Base-by-base conservation (phyloP, 2,329 filamentous ascomycete genomes). In the Fusarium chlamydosporum region DNA sequence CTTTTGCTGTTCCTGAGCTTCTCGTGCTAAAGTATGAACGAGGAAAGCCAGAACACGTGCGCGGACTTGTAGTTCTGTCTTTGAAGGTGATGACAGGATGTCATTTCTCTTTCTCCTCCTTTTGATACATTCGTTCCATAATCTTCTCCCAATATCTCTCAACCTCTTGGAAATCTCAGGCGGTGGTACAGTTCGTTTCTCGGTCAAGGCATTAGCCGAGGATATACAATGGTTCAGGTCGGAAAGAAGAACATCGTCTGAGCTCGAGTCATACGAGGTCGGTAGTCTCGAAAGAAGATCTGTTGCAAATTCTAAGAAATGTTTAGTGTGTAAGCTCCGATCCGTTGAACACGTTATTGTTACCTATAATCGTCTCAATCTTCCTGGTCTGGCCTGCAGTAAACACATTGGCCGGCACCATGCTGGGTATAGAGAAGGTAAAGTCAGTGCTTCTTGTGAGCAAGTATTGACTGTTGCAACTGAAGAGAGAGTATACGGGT, bases 41-140 rank as follows among this genome's bases (percentile, higher is more conserved):
- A 90, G 79, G 72, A 92, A 93, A 1, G 92, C 86, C 70, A 94
- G 81, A 3, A 85, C 76, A 41, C 85, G 82, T 13, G 78, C 77
- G 15, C 81, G 74, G 8, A 80, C 67, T 3, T 85, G 68, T 29
- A 83, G 70, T 56, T 47, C 79, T 41, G 51, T 40, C 26, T 56
- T 67, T 1, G 72, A 69, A 60, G 71, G 61, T 1, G 74, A 68
- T 6, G 71, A 56, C 3, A 59, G 52, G 23, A 71, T 42, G 27
- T 73, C 58, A 13, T 46, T 66, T 43, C 16, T 68, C 38, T 65
- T 76, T 56, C 64, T 77, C 73, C 51, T 82, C 74, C 88, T 73
- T 27, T 85, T 83, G 2, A 88, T 88, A 40, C 88, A 88, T 7
- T 85, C 74, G 67, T 93, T 93, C 91, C 91, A 93, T 9, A 93